Percentiles rank a stretch among this genome's conserved stretches.
These are phyloP conservation scores for Syncephalastrum racemosum DNA, from an alignment of 371 early-diverging fungal species.

Conservation along the genomic window DNA sequence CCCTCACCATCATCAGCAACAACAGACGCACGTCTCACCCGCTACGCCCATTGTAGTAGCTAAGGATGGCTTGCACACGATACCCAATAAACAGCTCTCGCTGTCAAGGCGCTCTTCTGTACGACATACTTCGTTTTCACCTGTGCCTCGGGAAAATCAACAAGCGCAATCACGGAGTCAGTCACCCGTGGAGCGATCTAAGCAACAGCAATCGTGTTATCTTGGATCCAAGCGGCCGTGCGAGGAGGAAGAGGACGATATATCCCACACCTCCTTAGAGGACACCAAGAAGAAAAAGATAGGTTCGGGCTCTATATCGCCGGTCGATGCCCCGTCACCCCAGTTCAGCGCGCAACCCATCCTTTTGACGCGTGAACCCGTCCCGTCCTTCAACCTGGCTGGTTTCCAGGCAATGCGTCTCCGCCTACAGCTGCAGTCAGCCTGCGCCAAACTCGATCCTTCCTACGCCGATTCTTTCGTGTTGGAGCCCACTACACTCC, in stretches of 20 bases:
- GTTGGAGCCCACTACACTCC: conserved; percentile 37
- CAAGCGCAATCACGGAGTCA: too few species aligned
- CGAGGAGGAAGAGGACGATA: too few species aligned
- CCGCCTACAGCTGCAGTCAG: conserved; percentile 34
- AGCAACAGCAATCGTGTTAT: not conserved
- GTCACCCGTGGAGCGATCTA: too few species aligned
- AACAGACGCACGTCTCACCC: not conserved
- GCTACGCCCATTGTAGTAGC: not conserved
- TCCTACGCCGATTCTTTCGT: conserved; percentile 24
- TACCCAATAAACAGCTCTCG: not conserved
- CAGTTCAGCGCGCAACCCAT: conserved; percentile 13
- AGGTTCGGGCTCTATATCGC: too few species aligned
- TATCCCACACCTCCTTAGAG: not conserved
- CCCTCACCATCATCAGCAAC: conserved; percentile 17
- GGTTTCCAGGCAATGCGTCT: conserved; percentile 43
- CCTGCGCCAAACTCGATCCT: conserved; percentile 19
- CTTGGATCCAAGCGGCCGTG: not conserved
- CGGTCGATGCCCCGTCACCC: not conserved
- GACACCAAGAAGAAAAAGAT: conserved; percentile 1
- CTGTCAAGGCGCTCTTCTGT: too few species aligned
- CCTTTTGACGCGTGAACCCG: conserved; percentile 18
- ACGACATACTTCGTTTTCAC: too few species aligned
- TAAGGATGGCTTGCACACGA: conserved; percentile 1
- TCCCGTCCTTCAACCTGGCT: conserved; percentile 30
- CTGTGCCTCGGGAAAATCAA: too few species aligned